Base-by-base conservation (phyloP, 1,139 yeast species). In the Geotrichum macrosporum region DNA sequence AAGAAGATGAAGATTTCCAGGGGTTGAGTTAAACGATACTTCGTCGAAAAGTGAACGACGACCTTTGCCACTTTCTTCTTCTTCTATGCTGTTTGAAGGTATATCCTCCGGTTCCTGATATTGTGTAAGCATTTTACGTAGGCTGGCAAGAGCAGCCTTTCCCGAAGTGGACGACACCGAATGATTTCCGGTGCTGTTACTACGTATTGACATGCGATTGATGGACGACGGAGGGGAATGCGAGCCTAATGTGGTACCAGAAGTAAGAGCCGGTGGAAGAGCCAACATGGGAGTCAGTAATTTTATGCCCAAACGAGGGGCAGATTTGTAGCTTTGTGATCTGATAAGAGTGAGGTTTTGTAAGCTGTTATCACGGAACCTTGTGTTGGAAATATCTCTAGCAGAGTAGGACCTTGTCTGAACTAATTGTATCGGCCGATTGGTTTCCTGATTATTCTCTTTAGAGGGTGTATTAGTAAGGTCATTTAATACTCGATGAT, bases 1-100 rank as follows among this genome's bases (percentile, higher is more conserved):
- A 1, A 64, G 55, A 18, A 64, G 54, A 50, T 68, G 72, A 21
- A 69, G 56, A 51, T 67, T 67, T 6, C 70, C 72, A 1, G 72
- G 72, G 1, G 65, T 59, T 4, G 60, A 27, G 1, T 57, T 51
- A n/a, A 59, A 50, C 18, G 57, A 47, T 40, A 59, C 46, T 22
- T 60, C 62, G 33, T 58, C 61, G 41, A 58, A 57, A 26, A 59
- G 42, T 12, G 53, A 47, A 12, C 57, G 47, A 15, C 61, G 50
- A 18, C 47, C 55, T 20, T 47, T 48, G 5, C 30, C 26, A 19
- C 22, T 20, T n/a, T n/a, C n/a, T n/a, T n/a, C n/a, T n/a, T n/a
- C n/a, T n/a, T n/a, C n/a, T n/a, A n/a, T n/a, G n/a, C n/a, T n/a
- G n/a, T n/a, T n/a, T n/a, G n/a, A n/a, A n/a, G n/a, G n/a, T n/a